Conservation (phyloP, 768 basidiomycete species). For the Lepiota venenata region DNA sequence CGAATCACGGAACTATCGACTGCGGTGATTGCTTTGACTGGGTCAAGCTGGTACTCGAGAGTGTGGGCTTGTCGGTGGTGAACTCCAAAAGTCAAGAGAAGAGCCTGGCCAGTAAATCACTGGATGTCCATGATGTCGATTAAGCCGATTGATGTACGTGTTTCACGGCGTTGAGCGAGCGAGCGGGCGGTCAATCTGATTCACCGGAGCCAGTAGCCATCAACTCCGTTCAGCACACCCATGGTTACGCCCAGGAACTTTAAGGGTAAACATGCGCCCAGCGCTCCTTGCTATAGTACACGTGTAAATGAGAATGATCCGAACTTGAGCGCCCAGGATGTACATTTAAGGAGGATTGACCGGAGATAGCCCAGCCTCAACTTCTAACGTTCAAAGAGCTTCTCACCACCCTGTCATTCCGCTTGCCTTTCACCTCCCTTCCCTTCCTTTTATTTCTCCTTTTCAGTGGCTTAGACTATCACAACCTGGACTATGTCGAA, state of each 20-base stretch:
- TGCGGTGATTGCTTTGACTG: constrained; percentile 1
- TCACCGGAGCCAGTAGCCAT: too few species aligned
- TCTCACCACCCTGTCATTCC: not conserved
- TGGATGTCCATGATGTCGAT: not conserved
- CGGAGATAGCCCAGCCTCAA: not conserved
- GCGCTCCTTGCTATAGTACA: not conserved
- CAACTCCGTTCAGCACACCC: too few species aligned
- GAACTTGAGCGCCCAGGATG: not conserved
- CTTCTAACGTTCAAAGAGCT: not conserved
- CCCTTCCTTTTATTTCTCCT: not conserved
- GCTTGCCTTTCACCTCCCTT: not conserved
- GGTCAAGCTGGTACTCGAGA: not conserved
- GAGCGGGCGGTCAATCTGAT: too few species aligned
- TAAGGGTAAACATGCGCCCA: too few species aligned
- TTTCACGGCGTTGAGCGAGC: too few species aligned
- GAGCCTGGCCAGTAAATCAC: not conserved
- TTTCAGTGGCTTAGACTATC: not conserved
- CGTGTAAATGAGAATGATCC: not conserved
- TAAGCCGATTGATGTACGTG: not conserved
- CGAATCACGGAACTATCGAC: constrained; percentile 5
- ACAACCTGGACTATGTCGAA: not conserved
- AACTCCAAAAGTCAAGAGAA: not conserved
- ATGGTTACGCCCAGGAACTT: too few species aligned
- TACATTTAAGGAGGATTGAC: constrained; percentile 1
- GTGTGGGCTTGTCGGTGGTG: not conserved